Base-by-base conservation (phyloP, 441 rosid genomes). In the Croton setiger region DNA sequence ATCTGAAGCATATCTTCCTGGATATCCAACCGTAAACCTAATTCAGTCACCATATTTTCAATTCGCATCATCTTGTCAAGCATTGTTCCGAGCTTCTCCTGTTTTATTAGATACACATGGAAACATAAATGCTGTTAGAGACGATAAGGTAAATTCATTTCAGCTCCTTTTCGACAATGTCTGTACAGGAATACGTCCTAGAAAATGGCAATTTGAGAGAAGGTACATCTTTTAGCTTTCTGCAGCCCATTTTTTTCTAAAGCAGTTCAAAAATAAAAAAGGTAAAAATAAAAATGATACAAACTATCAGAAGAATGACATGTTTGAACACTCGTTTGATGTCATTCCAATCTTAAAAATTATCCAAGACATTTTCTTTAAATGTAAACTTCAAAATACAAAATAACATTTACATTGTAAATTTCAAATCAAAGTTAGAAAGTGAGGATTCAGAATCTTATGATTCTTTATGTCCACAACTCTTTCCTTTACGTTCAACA, bases 71-170 rank as follows among this genome's bases (percentile, higher is more conserved):
- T 80, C 87, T 92, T 94, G 82, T 92, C 97, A 68, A 92, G 81
- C 96, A 94, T 86, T 18, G 99, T 94, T 68, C 99, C 99, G 17
- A 94, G 87, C 78, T 87, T 94, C 84, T 94, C 99, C 99, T 94
- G 78, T 74, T 58, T 63, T 64, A 63, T 71, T 72, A 45, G 63
- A 74, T 1, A 73, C 47, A n/a, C 7, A 69, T 41, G 61, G 67
- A 68, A 67, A 5, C 12, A 35, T 18, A 67, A 23, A 65, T 60
- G 60, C 36, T 45, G 61, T 74, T 66, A 68, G 59, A 64, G 59
- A 62, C 9, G 36, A 36, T 17, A 43, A 2, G 47, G 58, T 39
- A 7, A 7, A 39, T 39, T 7, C 43, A 39, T 39, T 39, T 39
- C 8, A 39, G 43, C 43, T 39, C 9, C 43, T 39, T 39, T 39